Evolutionary conservation across 495 filamentous ascomycete genomes (phyloP).

Genomic region (Trichoderma asperelloides): DNA sequence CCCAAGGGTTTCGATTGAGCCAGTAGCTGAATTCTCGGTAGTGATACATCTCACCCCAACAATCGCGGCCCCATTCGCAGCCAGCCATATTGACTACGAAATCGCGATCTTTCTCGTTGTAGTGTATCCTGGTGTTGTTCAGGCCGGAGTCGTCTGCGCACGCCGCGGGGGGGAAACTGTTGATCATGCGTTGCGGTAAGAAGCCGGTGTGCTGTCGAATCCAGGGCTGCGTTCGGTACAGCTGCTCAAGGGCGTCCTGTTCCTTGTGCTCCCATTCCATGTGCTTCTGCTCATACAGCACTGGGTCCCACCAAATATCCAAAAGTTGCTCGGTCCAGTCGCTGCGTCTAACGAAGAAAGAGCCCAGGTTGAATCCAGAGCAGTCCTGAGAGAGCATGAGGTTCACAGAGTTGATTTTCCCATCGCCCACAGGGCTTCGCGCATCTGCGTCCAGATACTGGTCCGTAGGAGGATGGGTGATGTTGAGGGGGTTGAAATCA

Average conservation of each 20-base stretch:
- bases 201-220: slow-evolving; percentile 82
- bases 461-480: slow-evolving; percentile 68
- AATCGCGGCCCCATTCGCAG: slow-evolving; percentile 92
- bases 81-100: slow-evolving; percentile 99
- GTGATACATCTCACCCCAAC: slow-evolving; percentile 94
- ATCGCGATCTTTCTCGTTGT: slow-evolving; percentile 74
- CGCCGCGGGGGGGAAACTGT: slow-evolving; percentile 85
- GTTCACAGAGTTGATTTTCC: slow-evolving; percentile 64
- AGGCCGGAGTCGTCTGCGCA: slow-evolving; percentile 55
- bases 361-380: slow-evolving; percentile 90
- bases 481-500: slow-evolving; percentile 89
- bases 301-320: slow-evolving; percentile 98
- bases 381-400: slow-evolving; percentile 91
- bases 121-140: slow-evolving; percentile 71
- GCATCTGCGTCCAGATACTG: slow-evolving; percentile 65
- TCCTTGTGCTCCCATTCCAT: slow-evolving; percentile 99
- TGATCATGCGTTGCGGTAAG: slow-evolving; percentile 84
- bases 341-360: slow-evolving; percentile 81
- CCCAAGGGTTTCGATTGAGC: slow-evolving; percentile 75
- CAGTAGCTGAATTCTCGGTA: slow-evolving; percentile 82
- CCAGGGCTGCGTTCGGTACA: slow-evolving; percentile 90
- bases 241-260: slow-evolving; percentile 86
- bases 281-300: slow-evolving; percentile 95
- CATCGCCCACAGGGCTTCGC: slow-evolving; percentile 65
- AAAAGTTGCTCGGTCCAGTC: slow-evolving; percentile 86